Evolutionary conservation across 2,329 filamentous ascomycete species (phyloP).

Genomic region (Didymella exigua): DNA sequence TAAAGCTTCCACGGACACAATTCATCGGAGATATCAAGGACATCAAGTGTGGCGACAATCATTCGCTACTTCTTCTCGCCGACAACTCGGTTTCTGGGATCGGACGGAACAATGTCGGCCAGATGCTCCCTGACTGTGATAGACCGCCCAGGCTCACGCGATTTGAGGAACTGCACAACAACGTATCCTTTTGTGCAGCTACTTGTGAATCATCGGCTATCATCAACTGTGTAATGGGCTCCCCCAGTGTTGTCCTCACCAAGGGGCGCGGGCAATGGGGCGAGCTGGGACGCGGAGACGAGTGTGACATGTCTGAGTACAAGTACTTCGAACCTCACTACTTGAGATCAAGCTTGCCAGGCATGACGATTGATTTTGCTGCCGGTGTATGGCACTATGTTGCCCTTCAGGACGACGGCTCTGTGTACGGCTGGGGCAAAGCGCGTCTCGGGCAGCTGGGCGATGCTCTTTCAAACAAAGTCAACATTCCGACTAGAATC

Average conservation of each 20-base stretch:
- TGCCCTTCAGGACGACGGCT: conserved; percentile 73
- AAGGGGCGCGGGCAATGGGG: conserved; percentile 34
- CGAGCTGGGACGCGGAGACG: conserved; percentile 26
- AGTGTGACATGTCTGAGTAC: not conserved
- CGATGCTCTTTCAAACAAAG: conserved; percentile 51
- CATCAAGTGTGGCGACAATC: conserved; percentile 77
- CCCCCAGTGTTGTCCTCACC: conserved; percentile 11
- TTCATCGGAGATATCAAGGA: conserved; percentile 21
- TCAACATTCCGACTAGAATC: conserved; percentile 24
- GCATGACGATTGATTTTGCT: conserved; percentile 64
- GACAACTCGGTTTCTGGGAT: conserved; percentile 67
- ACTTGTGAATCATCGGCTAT: conserved; percentile 38
- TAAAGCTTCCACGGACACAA: conserved; percentile 6
- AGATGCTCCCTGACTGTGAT: conserved; percentile 22
- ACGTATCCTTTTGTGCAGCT: conserved; percentile 23
- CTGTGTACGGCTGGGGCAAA: conserved; percentile 87
- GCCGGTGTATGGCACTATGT: conserved; percentile 81
- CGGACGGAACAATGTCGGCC: conserved; percentile 63
- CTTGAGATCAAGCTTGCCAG: not conserved
- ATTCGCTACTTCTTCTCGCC: conserved; percentile 74
- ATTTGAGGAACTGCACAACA: not conserved
- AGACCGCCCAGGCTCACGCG: not conserved
- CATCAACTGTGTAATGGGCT: not conserved
- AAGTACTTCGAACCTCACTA: not conserved
- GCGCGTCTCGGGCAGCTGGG: conserved; percentile 86